A percentile compares a stretch with the other conserved stretches of the same genome.
Conservation (phyloP, 2,329 filamentous ascomycete species). For the Aspergillus sp. region DNA sequence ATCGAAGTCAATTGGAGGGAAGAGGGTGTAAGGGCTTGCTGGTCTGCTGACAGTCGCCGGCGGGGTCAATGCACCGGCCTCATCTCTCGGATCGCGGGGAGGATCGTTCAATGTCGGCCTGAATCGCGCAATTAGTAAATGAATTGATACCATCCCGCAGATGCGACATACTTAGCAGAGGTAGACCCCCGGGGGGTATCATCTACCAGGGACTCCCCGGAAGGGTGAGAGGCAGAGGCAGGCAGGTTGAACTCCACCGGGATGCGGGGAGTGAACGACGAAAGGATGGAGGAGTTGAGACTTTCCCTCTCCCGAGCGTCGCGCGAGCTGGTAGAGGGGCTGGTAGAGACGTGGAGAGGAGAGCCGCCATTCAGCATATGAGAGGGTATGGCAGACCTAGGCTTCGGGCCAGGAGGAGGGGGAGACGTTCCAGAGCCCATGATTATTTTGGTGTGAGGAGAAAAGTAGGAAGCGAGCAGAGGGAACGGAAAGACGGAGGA, state of each 20-base stretch:
- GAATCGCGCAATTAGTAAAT: constrained; percentile 1
- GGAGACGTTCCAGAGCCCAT: constrained; percentile 49
- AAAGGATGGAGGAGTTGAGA: constrained; percentile 60
- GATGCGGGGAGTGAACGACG: constrained; percentile 53
- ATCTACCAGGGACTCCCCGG: constrained; percentile 21
- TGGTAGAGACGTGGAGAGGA: constrained; percentile 53
- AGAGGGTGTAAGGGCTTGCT: constrained; percentile 52
- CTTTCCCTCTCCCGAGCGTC: constrained; percentile 60
- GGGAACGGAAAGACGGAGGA: not conserved
- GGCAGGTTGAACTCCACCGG: constrained; percentile 34
- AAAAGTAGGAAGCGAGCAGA: constrained; percentile 1
- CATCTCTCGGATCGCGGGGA: constrained; percentile 57
- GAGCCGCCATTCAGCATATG: constrained; percentile 60
- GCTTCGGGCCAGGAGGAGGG: constrained; percentile 48
- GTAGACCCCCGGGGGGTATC: constrained; percentile 22
- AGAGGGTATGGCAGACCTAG: constrained; percentile 56
- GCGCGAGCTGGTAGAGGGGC: constrained; percentile 49
- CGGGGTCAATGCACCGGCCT: constrained; percentile 53
- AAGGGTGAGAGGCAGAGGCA: constrained; percentile 20
- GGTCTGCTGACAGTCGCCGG: constrained; percentile 54
- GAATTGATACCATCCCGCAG: not conserved
- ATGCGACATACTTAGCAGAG: constrained; percentile 28
- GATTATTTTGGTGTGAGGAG: constrained; percentile 43
- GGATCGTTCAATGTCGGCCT: constrained; percentile 49
- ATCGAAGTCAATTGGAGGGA: constrained; percentile 55